A percentile compares a stretch with the other conserved stretches of the same genome.
Evolutionary conservation across 352 stramenopile genomes (phyloP).

Genomic region (Phytopythium mirpurense): DNA sequence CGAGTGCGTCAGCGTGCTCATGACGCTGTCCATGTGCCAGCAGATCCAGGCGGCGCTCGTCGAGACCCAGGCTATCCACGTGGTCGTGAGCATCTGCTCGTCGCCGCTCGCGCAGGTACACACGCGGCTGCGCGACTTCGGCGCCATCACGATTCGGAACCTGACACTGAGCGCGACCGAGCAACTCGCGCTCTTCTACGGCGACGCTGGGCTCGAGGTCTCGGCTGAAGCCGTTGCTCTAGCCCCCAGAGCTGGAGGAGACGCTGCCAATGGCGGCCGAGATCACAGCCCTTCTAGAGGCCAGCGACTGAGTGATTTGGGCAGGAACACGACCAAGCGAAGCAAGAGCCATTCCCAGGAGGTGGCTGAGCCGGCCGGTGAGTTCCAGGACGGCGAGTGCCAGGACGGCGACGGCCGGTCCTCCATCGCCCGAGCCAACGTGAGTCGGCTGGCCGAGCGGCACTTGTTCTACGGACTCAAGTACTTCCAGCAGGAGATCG

Average conservation of each 20-base stretch:
- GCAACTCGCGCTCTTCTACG: conserved; percentile 52
- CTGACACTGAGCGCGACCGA: conserved; percentile 61
- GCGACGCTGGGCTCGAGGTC: conserved; percentile 15
- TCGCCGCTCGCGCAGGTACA: conserved; percentile 12
- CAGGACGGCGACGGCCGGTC: conserved; percentile 4
- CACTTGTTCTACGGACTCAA: conserved; percentile 55
- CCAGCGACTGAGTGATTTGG: background rate
- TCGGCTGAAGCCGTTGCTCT: background rate
- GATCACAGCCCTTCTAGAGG: background rate
- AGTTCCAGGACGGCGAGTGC: conserved; percentile 8
- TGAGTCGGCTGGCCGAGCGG: conserved; percentile 40
- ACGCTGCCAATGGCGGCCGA: too few relatives aligned
- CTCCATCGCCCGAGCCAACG: background rate
- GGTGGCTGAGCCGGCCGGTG: too few relatives aligned
- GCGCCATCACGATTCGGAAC: conserved; percentile 56
- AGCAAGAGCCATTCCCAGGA: too few relatives aligned
- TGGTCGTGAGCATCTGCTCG: conserved; percentile 53
- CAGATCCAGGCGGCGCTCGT: conserved; percentile 45
- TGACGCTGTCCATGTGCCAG: conserved; percentile 64
- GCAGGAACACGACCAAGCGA: too few relatives aligned
- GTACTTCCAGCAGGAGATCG: conserved; percentile 55
- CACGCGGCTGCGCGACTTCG: conserved; percentile 42
- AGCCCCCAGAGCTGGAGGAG: too few relatives aligned
- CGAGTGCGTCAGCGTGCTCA: conserved; percentile 41
- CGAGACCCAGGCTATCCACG: conserved; percentile 58